Evolutionary conservation across 257 asterid genomes (phyloP), one percentile per base, ranked within the genome.

Genomic region (Gentiana straminea): DNA sequence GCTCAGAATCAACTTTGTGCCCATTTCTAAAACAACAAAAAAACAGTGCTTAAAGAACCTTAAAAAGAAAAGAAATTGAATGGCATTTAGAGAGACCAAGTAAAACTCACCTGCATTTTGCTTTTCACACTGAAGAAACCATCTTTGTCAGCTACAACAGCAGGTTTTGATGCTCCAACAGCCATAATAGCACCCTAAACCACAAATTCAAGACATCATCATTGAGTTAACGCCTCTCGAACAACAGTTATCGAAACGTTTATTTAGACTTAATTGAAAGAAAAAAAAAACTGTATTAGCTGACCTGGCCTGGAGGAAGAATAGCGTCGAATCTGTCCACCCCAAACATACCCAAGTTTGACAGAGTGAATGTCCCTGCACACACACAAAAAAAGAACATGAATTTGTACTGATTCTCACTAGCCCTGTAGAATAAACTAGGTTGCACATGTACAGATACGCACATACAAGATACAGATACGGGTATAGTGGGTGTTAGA

Each of bases 281-380:
- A 15, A 49, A 39, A 8, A 11, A 46, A 53, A 35, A n/a, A 4
- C 59, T 51, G 35, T 57, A 7, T 54, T 47, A 57, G 57, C 76
- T 69, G 52, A 89, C 95, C 94, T 85, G 91, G 64, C 94, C 95
- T 7, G 95, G 96, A 45, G 97, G 97, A 70, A 90, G 87, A 66
- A 89, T 86, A 51, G 97, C 95, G 78, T 89, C 97, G 69, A 86
- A 89, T 43, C 92, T 74, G 71, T 90, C 97, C 65, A 84, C 95
- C 70, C 97, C 96, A 71, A 84, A 86, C 97, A 90, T 86, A 58
- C 97, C 94, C 81, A 90, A 71, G 68, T 90, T 90, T 33, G 97
- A 84, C 49, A 90, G 56, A 1, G 96, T 82, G 74, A 86, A 90
- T 34, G 96, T 90, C 68, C 97, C 97, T 90, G 57, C 35, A 65